Base-by-base conservation (phyloP, 257 asterid genomes). In the Lycium ferocissimum region DNA sequence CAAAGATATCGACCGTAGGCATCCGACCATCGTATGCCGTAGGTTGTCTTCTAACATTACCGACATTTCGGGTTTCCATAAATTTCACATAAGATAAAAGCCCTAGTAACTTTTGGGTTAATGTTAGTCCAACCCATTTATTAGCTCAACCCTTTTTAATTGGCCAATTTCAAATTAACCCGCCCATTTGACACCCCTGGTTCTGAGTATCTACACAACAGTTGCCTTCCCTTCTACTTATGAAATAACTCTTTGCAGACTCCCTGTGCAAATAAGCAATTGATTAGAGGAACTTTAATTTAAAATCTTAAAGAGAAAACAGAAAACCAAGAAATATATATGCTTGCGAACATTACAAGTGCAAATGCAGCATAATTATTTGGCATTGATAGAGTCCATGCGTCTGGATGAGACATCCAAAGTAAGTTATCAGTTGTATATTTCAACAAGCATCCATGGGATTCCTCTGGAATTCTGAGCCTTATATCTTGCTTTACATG, bases 381-480 rank as follows among this genome's bases (percentile, higher is more conserved):
- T 11, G 80, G 58, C 33, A 72, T 43, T 43, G 58, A 18, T 45
- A 72, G 58, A 45, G 3, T 72, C 58, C 43, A 45, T n/a, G 4
- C 15, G 12, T 43, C n/a, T 72, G 80, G 80, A 45, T 10, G 80
- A 72, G 80, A 45, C 80, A 72, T 72, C 80, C 80, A 72, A 45
- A 72, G 56, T n/a, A 72, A 45, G 58, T 45, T 72, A 45, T 72
- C 58, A 72, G 45, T 18, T 10, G 45, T 72, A 72, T 72, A 72
- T 72, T 45, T 72, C 80, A 72, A 7, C 18, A 72, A 10, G n/a
- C n/a, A n/a, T n/a, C n/a, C n/a, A 12, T 53, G n/a, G n/a, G n/a
- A 18, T 72, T 72, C 58, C 38, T n/a, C 5, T 72, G 38, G 80
- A 72, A 18, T 2, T 45, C n/a, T 72, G 58, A 72, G 15, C 80